Evolutionary conservation across 1,139 yeast genomes (phyloP), one percentile per base, ranked within the genome.

Genomic region (Geotrichum reessii): DNA sequence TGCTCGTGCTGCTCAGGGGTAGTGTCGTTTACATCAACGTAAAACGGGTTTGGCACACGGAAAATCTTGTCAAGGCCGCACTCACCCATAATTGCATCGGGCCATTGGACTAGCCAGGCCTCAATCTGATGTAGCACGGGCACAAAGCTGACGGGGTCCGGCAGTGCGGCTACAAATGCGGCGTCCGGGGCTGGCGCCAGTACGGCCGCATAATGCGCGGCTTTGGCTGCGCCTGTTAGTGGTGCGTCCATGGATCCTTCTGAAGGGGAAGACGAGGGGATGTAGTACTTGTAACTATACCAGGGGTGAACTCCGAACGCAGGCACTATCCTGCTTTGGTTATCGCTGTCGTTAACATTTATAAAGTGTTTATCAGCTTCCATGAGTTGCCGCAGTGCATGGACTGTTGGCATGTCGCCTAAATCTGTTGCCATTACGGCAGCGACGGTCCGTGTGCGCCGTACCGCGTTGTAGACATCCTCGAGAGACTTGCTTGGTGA

Each of bases 221-320:
- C 22, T 67, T 66, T 77, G 58, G 25, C 62, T 60, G 44, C 40
- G 12, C 40, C 40, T 1, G 40, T 31, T 14, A 31, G 61, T 19
- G 50, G 57, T 42, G 62, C 52, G 11, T 25, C 42, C 12, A n/a
- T n/a, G n/a, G n/a, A n/a, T 52, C 57, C 21, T 40, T 37, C 11
- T 56, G 49, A 2, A 48, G 60, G 0, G 64, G 12, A 4, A 33
- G 67, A 0, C 65, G 70, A 7, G 28, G 50, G 22, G n/a, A 72
- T 64, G 9, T 81, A 74, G 63, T 83, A 85, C 33, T 85, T 66
- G 71, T 92, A 96, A 1, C 83, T 73, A 67, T 81, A 90, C 97
- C 97, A 92, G 0, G 98, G 98, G 70, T 93, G 98, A 3, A 89
- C 76, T 0, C 98, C 99, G 69, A 84, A 85, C 56, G 85, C 83